Percentiles rank a stretch among this genome's conserved stretches.
Conservation (phyloP, 306 rosid species). For the Trichosanthes cucumerina region DNA sequence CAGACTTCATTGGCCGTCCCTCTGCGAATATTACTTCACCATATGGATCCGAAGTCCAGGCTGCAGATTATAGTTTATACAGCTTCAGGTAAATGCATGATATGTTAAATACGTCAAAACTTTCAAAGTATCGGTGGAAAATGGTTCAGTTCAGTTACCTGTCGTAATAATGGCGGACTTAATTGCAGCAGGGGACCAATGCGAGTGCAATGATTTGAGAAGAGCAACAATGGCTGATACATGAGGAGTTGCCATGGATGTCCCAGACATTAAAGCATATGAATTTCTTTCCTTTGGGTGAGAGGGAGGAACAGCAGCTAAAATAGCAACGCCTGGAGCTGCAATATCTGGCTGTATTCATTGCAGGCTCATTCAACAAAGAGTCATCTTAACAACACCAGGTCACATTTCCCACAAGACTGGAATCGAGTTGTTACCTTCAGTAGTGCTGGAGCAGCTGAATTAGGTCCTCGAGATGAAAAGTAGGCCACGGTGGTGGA, state of each 20-base stretch:
- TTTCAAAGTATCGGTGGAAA: neutral
- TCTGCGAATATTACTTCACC: neutral
- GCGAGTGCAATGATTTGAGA: constrained; percentile 17
- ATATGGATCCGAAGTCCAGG: neutral
- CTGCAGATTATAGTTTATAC: neutral
- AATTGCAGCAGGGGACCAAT: constrained; percentile 29
- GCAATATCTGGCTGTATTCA: constrained; percentile 23
- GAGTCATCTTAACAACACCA: neutral
- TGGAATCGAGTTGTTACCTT: neutral
- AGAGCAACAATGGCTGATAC: constrained; percentile 25
- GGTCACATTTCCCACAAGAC: neutral
- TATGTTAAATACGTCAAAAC: neutral
- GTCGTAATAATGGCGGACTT: constrained; percentile 27
- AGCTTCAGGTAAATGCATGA: neutral
- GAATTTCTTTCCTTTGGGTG: constrained; percentile 1
- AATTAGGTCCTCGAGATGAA: constrained; percentile 11
- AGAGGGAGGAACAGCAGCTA: constrained; percentile 20
- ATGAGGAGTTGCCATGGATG: constrained; percentile 30
- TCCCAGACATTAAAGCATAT: constrained; percentile 15
- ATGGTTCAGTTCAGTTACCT: constrained; percentile 3
- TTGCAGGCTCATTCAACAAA: neutral
- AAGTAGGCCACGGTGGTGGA: constrained; percentile 6
- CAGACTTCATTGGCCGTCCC: neutral
- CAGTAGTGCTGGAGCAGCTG: constrained; percentile 2
- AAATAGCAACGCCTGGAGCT: constrained; percentile 24